Evolutionary conservation across 352 stramenopile genomes (phyloP), one percentile per base, ranked within the genome.

Genomic region (Phytophthora lateralis): DNA sequence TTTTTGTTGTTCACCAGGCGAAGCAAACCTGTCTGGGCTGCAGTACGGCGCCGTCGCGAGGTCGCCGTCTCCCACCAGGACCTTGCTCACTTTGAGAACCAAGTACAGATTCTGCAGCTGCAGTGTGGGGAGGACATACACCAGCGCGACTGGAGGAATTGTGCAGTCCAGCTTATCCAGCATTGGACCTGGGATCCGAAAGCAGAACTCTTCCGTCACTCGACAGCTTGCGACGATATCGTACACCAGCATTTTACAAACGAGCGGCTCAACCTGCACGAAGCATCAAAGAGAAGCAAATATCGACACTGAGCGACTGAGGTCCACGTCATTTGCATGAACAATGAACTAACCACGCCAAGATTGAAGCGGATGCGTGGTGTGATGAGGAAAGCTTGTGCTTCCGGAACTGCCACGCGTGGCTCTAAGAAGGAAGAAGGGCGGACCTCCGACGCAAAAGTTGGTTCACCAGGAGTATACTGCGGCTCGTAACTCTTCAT

Each of bases 401-500:
- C 69, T 11, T 91, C 78, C 20, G 83, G 72, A 0, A 81, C 66
- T 5, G 81, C 77, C 4, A 86, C 61, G 0, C 76, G 75, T 4
- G 75, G 59, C 41, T 86, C 63, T 6, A 90, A 48, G 50, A 80
- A 78, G 4, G 44, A 54, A 1, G 77, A 81, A 6, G 70, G 56
- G 0, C 55, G 17, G 6, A 86, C 34, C n/a, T 80, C 66, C 0
- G 66, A 76, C 1, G 75, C 69, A 60, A 90, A 89, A 1, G 83
- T 90, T 2, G 66, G 57, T 7, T 82, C 71, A 0, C 66, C 58
- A 0, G 57, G 47, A 3, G 32, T 54, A 29, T 82, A 88, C 1
- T 80, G 77, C 6, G 80, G 74, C 39, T 92, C 80, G 37, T 92
- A 92, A 54, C 76, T 85, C 57, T 84, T 88, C 43, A 90, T 51